Evolutionary conservation across 106 monocot genomes (phyloP), one percentile per base, ranked within the genome.

Genomic region (Iris macrosiphon): DNA sequence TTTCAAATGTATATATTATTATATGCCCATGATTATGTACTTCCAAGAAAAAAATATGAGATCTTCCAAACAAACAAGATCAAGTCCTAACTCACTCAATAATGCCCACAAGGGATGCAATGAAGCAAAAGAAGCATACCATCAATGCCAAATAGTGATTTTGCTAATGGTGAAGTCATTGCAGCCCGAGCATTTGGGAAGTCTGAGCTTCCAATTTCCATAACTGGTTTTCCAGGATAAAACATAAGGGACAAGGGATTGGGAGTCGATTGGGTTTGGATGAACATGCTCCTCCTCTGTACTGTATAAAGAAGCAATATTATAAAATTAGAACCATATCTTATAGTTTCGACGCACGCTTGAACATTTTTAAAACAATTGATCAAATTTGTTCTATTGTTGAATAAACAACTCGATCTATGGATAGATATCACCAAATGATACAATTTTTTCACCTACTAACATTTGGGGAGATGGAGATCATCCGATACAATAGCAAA

Each of bases 231-330:
- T 56, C 90, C 87, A 12, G 91, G 98, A 81, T 84, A 87, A 66
- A 91, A 98, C 98, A 98, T 91, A 26, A 91, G 80, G 47, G 98
- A 91, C 14, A 63, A 71, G 12, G 98, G 98, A 78, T 98, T 98
- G 18, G 86, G 98, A 21, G 90, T 91, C 14, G 83, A 72, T 43
- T 98, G 98, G 28, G 79, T 81, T 68, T 98, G 87, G 49, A 98
- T 91, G 68, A 98, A 98, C 87, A 98, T 81, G 64, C 75, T 78
- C 66, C 93, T 87, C 62, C 55, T 83, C 65, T 83, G 87, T 57
- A 72, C 92, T 87, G 85, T 62, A 38, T 17, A 44, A 64, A 42
- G 17, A 57, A 40, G 16, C 57, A 35, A 39, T 44, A 62, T 19
- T 31, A 50, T 24, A 15, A 41, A 44, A 23, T 7, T 39, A 40